Base-by-base conservation (phyloP, 371 early-diverging fungal genomes). In the Apophysomyces ossiformis region DNA sequence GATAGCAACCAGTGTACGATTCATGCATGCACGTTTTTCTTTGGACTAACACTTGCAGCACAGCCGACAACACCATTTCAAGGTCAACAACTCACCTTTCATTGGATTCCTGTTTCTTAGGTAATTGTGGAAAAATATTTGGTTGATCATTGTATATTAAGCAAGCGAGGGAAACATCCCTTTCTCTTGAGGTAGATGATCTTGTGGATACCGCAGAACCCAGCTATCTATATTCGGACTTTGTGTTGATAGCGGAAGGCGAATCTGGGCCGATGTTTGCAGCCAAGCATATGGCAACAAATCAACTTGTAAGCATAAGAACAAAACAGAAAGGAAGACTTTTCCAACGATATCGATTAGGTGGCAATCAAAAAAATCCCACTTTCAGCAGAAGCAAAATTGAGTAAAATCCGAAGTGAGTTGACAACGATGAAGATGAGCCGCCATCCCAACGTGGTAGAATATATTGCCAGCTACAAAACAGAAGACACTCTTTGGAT, bases 281-380 rank as follows among this genome's bases (percentile, higher is more conserved):
- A 18, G 85, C 86, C 45, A 79, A 75, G 15, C 74, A 83, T 26
- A 71, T 70, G 12, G 39, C 79, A 41, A 79, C 85, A 6, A 73
- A 82, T 44, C 64, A 70, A 43, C 64, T 65, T 26, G 71, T 71
- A 69, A 58, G 65, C 37, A 58, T 39, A 39, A 43, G 41, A 45
- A 37, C 32, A 35, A 18, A 36, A n/a, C 21, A 16, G 18, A 18
- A 8, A 21, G 26, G 6, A 7, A 54, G 12, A 12, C 32, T 3
- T 46, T 56, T 32, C 37, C 18, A 61, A 67, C 32, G 11, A 47
- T 43, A 21, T 18, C 44, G n/a, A 47, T 37, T 67, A 80, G 66
- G 87, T 87, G n/a, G 92, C 90, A 0, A 79, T 91, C 63, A 91
- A 91, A 76, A 84, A 89, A 37, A 80, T 91, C 21, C 82, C 86